Percentiles rank a stretch among this genome's conserved stretches.
phyloP scores from a whole-genome alignment of 2,329 filamentous ascomycete genomes.

The Pseudogymnoascus sp. region DNA sequence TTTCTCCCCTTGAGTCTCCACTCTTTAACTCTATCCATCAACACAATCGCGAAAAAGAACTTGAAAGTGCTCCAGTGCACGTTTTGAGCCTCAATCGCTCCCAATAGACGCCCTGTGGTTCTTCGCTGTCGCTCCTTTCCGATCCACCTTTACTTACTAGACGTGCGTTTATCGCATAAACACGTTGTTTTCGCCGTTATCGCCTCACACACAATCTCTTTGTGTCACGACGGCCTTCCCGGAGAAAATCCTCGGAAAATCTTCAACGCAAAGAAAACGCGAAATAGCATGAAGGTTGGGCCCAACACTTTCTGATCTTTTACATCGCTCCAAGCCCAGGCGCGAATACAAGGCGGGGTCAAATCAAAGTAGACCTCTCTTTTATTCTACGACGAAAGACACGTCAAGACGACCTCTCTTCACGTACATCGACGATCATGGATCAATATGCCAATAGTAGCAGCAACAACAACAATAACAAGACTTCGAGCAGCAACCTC shows the following conservation, averaged over 20 bases:
- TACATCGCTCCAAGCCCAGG: conserved; percentile 8
- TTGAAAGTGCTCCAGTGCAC: conserved; percentile 6
- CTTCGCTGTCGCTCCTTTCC: conserved; percentile 5
- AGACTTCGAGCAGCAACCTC: conserved; percentile 12
- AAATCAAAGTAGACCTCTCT: conserved; percentile 4
- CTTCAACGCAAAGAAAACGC: conserved; percentile 8
- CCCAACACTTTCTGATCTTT: not conserved
- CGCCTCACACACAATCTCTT: conserved; percentile 4
- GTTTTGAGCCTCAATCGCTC: conserved; percentile 2
- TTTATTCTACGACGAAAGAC: not conserved
- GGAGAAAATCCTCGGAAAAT: conserved; percentile 10
- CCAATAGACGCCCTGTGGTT: conserved; percentile 6
- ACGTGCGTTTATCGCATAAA: conserved; percentile 8
- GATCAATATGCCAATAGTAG: conserved; percentile 9
- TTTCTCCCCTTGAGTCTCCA: conserved; percentile 6
- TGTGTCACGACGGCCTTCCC: not conserved
- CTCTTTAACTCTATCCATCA: conserved; percentile 8
- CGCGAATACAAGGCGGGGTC: conserved; percentile 6
- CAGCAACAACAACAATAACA: not conserved
- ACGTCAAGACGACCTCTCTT: conserved; percentile 1
- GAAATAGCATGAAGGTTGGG: conserved; percentile 7
- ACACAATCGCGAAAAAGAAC: conserved; percentile 8
- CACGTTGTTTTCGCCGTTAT: conserved; percentile 9
- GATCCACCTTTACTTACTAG: conserved; percentile 1
- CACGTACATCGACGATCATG: conserved; percentile 8